Conservation (phyloP, 208 protist genomes). For the Trypanosoma cruzi region DNA sequence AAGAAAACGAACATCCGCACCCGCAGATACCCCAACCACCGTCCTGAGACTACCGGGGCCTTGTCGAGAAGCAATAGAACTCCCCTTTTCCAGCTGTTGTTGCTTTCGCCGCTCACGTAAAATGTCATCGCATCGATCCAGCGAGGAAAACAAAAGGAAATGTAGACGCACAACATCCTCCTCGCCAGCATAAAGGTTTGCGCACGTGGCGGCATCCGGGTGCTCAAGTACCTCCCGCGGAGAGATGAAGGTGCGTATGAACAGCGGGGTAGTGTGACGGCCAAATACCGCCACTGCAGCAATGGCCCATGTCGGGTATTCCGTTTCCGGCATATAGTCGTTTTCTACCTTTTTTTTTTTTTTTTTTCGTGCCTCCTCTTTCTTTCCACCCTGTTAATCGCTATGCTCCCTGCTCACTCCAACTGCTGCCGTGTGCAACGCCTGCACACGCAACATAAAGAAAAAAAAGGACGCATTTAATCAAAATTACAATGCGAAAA, state of each 20-base stretch:
- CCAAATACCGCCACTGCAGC: conserved; percentile 73
- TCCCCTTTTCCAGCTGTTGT: conserved; percentile 4
- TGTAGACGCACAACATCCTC: conserved; percentile 80
- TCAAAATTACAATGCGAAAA: background rate
- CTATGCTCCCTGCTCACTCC: background rate
- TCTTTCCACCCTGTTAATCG: background rate
- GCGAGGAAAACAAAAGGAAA: conserved; percentile 76
- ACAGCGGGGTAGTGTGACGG: conserved; percentile 47
- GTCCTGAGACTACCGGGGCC: background rate
- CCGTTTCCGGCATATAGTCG: conserved; percentile 1
- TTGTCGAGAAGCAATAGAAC: conserved; percentile 4
- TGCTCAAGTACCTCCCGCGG: conserved; percentile 50
- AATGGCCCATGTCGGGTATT: conserved; percentile 68
- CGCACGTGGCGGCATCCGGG: conserved; percentile 42
- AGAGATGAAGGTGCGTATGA: conserved; percentile 74
- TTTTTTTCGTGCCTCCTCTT: background rate
- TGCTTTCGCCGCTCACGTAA: conserved; percentile 23
- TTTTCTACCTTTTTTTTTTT: background rate
- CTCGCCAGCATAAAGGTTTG: conserved; percentile 73
- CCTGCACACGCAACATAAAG: background rate
- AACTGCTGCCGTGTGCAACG: too few species aligned
- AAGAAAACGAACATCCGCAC: conserved; percentile 69
- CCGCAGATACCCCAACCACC: conserved; percentile 28
- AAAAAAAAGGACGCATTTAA: background rate
- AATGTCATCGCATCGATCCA: conserved; percentile 77